Conservation (phyloP, 768 basidiomycete genomes). For the Mycena albidolilacea region DNA sequence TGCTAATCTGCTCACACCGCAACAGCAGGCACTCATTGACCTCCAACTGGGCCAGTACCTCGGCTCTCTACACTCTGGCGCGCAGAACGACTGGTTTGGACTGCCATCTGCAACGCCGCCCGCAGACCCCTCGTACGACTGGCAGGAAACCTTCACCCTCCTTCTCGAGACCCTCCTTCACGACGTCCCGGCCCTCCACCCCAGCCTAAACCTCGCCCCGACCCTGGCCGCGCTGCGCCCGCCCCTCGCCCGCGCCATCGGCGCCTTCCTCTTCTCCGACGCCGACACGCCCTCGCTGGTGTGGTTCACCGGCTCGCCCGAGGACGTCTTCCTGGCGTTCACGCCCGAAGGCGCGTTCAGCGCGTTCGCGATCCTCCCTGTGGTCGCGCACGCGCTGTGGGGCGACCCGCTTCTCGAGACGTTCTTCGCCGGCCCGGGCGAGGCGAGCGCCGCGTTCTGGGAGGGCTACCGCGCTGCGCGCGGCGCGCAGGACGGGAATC, state of each 20-base stretch:
- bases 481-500: constrained; percentile 52
- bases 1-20: constrained; percentile 51
- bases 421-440: constrained; percentile 60
- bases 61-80: constrained; percentile 70
- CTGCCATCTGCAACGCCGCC: constrained; percentile 53
- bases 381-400: constrained; percentile 73
- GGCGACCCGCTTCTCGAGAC: constrained; percentile 84
- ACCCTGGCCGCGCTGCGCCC: constrained; percentile 54
- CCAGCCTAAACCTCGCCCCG: constrained; percentile 54
- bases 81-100: constrained; percentile 88
- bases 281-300: constrained; percentile 79
- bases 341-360: constrained; percentile 41
- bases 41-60: constrained; percentile 74
- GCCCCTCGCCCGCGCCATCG: constrained; percentile 78
- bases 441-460: constrained; percentile 64
- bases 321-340: constrained; percentile 68
- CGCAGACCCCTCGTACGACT: constrained; percentile 68
- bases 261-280: constrained; percentile 83
- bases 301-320: constrained; percentile 73
- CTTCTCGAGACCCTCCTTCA: constrained; percentile 71
- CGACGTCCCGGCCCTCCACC: constrained; percentile 49
- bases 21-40: constrained; percentile 64
- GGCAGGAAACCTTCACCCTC: constrained; percentile 81
- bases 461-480: constrained; percentile 73
- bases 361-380: constrained; percentile 64